Evolutionary conservation across 2,329 filamentous ascomycete species (phyloP).

Genomic region (Phialophora expanda): DNA sequence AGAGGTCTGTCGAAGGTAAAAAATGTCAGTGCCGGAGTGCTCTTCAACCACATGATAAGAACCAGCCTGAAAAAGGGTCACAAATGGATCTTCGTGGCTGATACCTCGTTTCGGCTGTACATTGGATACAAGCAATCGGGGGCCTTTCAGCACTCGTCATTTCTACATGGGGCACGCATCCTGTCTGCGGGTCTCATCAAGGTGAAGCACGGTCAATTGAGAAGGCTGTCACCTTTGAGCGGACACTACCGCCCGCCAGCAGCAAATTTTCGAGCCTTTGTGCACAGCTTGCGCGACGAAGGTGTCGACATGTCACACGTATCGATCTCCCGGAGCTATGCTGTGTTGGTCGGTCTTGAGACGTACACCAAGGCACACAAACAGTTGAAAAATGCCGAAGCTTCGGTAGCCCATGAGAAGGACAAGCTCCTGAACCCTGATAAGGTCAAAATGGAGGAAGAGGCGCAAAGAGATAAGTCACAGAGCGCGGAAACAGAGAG

Average conservation of each 20-base stretch:
- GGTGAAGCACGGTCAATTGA: conserved; percentile 79
- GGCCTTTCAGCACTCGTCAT: conserved; percentile 88
- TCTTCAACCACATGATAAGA: conserved; percentile 78
- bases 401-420: conserved; percentile 59
- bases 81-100: conserved; percentile 87
- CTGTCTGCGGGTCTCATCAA: conserved; percentile 83
- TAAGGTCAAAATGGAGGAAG: conserved; percentile 55
- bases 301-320: conserved; percentile 81
- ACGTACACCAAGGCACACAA: conserved; percentile 72
- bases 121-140: conserved; percentile 89
- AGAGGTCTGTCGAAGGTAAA: conserved; percentile 66
- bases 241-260: conserved; percentile 61
- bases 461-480: conserved; percentile 62
- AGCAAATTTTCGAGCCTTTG: conserved; percentile 80
- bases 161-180: conserved; percentile 81
- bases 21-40: conserved; percentile 71
- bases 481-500: conserved; percentile 66
- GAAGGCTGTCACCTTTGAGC: conserved; percentile 67
- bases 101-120: conserved; percentile 79
- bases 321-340: conserved; percentile 80
- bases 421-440: conserved; percentile 68
- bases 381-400: conserved; percentile 63
- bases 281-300: conserved; percentile 71
- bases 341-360: conserved; percentile 81
- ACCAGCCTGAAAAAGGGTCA: conserved; percentile 78